Evolutionary conservation across 495 filamentous ascomycete species (phyloP).

Genomic region (Acidomyces sp.): DNA sequence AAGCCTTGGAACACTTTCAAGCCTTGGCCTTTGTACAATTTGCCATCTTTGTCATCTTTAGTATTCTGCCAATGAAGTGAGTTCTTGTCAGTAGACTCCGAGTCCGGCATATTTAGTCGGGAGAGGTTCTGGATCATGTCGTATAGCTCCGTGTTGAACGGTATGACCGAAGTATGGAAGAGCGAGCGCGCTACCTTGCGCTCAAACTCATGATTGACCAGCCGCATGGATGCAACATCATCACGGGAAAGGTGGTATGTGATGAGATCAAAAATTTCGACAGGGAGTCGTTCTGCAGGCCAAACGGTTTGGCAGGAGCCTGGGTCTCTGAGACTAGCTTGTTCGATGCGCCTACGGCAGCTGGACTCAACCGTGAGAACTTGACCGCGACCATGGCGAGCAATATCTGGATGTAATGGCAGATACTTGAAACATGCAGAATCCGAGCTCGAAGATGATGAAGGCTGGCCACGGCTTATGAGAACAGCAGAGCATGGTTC

Average conservation of each 20-base stretch:
- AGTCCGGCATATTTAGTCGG: too few relatives aligned
- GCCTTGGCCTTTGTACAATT: slow-evolving; percentile 31
- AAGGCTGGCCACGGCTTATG: too few relatives aligned
- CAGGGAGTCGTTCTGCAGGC: slow-evolving; percentile 33
- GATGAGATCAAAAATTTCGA: slow-evolving; percentile 40
- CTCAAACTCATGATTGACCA: slow-evolving; percentile 43
- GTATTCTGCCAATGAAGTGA: slow-evolving; percentile 24
- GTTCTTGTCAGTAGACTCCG: slow-evolving; percentile 2
- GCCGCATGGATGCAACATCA: slow-evolving; percentile 37
- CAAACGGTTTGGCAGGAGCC: too few relatives aligned
- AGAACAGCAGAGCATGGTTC: too few relatives aligned
- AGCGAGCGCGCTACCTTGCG: slow-evolving; percentile 32
- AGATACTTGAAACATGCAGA: too few relatives aligned
- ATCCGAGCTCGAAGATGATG: too few relatives aligned
- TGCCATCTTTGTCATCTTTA: slow-evolving; percentile 24
- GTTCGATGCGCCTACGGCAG: too few relatives aligned
- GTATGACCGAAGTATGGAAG: slow-evolving; percentile 40
- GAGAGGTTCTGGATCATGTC: too few relatives aligned
- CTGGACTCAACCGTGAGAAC: too few relatives aligned
- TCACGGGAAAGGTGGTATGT: slow-evolving; percentile 34
- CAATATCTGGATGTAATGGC: too few relatives aligned
- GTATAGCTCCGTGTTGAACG: slow-evolving; percentile 41
- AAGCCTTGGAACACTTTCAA: slow-evolving; percentile 39
- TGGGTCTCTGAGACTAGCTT: too few relatives aligned
- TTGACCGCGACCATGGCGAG: too few relatives aligned